phyloP scores from a whole-genome alignment of 345 rosid species.

The Eucalyptus cloeziana region DNA sequence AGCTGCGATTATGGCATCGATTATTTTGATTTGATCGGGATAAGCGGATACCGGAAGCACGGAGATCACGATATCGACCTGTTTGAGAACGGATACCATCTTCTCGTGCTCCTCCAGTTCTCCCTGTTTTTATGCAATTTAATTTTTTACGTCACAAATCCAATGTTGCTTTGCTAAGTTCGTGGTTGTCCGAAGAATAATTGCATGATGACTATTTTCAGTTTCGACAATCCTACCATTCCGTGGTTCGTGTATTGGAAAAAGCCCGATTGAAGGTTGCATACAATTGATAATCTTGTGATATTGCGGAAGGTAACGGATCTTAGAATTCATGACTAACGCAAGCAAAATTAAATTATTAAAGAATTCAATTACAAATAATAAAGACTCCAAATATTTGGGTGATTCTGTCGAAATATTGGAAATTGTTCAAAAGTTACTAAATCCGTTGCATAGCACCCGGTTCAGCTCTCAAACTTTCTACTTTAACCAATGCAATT shows the following conservation, averaged over 20 bases:
- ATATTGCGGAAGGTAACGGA: too few species aligned
- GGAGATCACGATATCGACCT: constrained; percentile 32
- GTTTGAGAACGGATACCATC: constrained; percentile 5
- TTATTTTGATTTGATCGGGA: constrained; percentile 21
- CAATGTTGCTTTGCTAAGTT: neutral
- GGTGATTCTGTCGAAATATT: neutral
- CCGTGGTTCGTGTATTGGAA: neutral
- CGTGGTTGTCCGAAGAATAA: neutral
- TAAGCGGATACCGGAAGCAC: constrained; percentile 1
- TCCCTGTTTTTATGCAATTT: constrained; percentile 7
- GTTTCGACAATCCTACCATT: neutral
- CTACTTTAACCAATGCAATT: neutral
- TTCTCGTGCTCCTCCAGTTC: constrained; percentile 28
- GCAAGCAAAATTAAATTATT: too few species aligned
- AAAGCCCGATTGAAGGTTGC: neutral
- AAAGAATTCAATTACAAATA: too few species aligned
- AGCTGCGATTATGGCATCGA: constrained; percentile 29
- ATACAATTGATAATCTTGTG: too few species aligned
- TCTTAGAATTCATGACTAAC: too few species aligned
- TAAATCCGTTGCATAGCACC: neutral
- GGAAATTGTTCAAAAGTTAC: neutral
- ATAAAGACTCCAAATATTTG: neutral
- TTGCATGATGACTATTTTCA: neutral
- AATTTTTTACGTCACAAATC: neutral
- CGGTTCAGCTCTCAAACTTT: too few species aligned